A percentile compares a stretch with the other conserved stretches of the same genome.
Conservation (phyloP, 2,329 filamentous ascomycete genomes). For the Stromatinia cepivora region DNA sequence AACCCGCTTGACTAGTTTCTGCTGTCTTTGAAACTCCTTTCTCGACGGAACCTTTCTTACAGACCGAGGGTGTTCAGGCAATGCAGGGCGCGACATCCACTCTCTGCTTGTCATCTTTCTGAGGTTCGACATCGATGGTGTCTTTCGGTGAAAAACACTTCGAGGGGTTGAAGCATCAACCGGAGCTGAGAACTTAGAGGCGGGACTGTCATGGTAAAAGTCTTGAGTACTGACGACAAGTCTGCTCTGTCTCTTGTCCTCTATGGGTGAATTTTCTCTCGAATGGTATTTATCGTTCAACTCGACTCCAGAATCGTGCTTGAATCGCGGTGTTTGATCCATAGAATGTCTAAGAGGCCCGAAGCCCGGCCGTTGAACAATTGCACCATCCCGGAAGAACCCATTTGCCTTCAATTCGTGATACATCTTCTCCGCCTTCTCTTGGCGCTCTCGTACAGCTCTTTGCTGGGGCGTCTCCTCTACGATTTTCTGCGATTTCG, state of each 20-base stretch:
- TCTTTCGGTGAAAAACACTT: conserved; percentile 34
- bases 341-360: conserved; percentile 3
- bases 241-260: conserved; percentile 36
- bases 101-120: conserved; percentile 27
- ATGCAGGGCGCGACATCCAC: background rate
- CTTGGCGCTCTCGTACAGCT: conserved; percentile 45
- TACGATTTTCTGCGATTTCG: conserved; percentile 40
- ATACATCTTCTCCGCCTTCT: conserved; percentile 52
- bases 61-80: conserved; percentile 11
- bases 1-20: conserved; percentile 58
- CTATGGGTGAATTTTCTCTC: conserved; percentile 24
- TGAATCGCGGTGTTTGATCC: conserved; percentile 23
- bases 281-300: conserved; percentile 27
- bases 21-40: conserved; percentile 57
- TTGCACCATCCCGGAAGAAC: conserved; percentile 41
- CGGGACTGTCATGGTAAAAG: conserved; percentile 19
- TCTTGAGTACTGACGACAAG: conserved; percentile 32
- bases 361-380: conserved; percentile 38
- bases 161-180: conserved; percentile 26
- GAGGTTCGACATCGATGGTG: conserved; percentile 35
- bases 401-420: conserved; percentile 55
- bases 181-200: conserved; percentile 24
- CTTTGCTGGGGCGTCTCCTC: conserved; percentile 46
- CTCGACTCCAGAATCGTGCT: conserved; percentile 38
- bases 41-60: conserved; percentile 51